Percentiles rank a stretch among this genome's conserved stretches.
These are phyloP conservation scores for Quercus mongolica DNA, from an alignment of 306 rosid genomes.

Conservation along the genomic window DNA sequence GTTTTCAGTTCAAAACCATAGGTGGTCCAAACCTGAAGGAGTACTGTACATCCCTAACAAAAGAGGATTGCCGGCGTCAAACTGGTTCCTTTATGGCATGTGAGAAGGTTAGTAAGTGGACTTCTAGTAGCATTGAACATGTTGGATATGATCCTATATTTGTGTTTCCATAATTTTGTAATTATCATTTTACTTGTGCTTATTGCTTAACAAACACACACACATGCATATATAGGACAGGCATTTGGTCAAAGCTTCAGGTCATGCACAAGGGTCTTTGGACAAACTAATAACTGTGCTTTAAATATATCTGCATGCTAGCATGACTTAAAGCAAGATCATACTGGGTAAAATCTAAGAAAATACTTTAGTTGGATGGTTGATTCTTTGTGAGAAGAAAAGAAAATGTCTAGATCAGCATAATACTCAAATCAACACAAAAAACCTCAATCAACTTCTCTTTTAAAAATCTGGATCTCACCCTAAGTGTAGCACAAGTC, in stretches of 20 bases:
- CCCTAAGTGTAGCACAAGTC: not conserved
- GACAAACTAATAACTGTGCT: too few species aligned
- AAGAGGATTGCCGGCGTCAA: slow-evolving; percentile 93
- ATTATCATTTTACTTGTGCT: not conserved
- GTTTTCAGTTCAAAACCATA: slow-evolving; percentile 80
- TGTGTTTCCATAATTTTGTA: not conserved
- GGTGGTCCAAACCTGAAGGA: slow-evolving; percentile 87
- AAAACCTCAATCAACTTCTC: not conserved
- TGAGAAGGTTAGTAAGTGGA: slow-evolving; percentile 68
- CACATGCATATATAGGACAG: not conserved
- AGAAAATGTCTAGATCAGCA: not conserved
- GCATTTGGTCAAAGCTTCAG: not conserved
- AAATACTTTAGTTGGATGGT: not conserved
- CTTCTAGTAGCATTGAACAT: not conserved
- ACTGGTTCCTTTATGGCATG: slow-evolving; percentile 80
- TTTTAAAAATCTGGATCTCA: not conserved
- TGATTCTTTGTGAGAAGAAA: not conserved
- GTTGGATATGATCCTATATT: not conserved
- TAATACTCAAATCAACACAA: not conserved
- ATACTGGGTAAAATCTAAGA: too few species aligned
- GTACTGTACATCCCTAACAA: slow-evolving; percentile 85
- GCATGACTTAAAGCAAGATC: too few species aligned
- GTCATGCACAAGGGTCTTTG: not conserved
- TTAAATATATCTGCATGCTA: too few species aligned
- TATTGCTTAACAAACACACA: not conserved